A percentile compares a stretch with the other conserved stretches of the same genome.
phyloP scores from a whole-genome alignment of 495 filamentous ascomycete species.

The Penicillium longicatenatum region DNA sequence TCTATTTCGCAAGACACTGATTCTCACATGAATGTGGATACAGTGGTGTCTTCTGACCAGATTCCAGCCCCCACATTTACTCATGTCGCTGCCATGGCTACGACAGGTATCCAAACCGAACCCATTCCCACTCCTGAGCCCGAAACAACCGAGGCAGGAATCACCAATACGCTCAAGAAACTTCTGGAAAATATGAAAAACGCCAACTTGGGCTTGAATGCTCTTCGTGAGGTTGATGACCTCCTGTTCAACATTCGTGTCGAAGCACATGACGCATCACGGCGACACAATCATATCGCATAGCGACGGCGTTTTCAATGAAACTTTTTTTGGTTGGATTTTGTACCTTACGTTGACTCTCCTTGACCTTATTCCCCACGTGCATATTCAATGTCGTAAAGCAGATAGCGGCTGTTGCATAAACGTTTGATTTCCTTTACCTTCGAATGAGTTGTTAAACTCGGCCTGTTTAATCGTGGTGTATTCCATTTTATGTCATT shows the following conservation, averaged over 20 bases:
- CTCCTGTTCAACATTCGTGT: constrained; percentile 67
- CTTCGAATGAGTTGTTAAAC: background rate
- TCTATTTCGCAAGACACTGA: background rate
- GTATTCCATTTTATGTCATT: constrained; percentile 3
- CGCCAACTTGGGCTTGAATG: constrained; percentile 50
- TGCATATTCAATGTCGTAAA: constrained; percentile 25
- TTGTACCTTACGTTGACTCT: constrained; percentile 14
- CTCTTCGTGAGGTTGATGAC: constrained; percentile 63
- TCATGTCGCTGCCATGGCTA: constrained; percentile 9
- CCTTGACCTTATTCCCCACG: constrained; percentile 25
- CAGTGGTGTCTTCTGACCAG: background rate
- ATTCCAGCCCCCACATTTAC: background rate
- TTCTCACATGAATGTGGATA: constrained; percentile 23
- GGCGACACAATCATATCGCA: constrained; percentile 45
- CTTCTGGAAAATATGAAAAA: constrained; percentile 54
- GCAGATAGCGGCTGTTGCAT: constrained; percentile 18
- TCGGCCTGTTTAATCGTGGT: background rate
- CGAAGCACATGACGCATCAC: constrained; percentile 62
- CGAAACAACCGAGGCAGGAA: constrained; percentile 23
- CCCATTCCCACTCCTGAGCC: constrained; percentile 6
- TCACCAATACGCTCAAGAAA: constrained; percentile 52
- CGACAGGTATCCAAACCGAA: constrained; percentile 24
- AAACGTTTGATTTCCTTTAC: background rate
- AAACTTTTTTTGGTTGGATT: constrained; percentile 18
- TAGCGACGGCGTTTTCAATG: constrained; percentile 47